Base-by-base conservation (phyloP, 2,329 filamentous ascomycete species). In the Fusarium marasasianum region DNA sequence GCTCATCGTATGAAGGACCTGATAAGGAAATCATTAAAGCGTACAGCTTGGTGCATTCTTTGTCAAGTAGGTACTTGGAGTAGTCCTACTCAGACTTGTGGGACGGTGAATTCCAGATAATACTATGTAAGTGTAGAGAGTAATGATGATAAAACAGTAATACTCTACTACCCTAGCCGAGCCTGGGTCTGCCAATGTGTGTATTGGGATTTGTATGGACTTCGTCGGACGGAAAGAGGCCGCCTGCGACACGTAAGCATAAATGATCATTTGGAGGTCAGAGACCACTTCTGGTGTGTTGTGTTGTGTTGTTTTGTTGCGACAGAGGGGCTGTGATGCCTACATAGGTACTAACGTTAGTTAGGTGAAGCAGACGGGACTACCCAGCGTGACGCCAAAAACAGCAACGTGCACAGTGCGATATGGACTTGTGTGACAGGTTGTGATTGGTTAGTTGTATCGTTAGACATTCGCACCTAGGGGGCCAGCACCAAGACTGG, bases 291-390 rank as follows among this genome's bases (percentile, higher is more conserved):
- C 57, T 66, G 67, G 43, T 50, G 65, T 51, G 65, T 66, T 66
- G 63, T 68, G 53, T 35, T 37, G 70, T 56, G 33, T 35, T 35
- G 33, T 35, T 17, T 35, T 35, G 33, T 35, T 56, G 69, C 43
- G 38, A 66, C 56, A 66, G 56, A 66, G 70, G 71, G 71, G 66
- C 66, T 74, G 66, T 64, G 71, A 37, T 68, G 41, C 33, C 44
- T 24, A 31, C 33, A 18, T 38, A 37, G n/a, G n/a, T 20, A 14
- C 17, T 53, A n/a, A n/a, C n/a, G n/a, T n/a, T n/a, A 53, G 33
- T 35, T 17, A 35, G 50, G 22, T 51, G n/a, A 35, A 51, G 31
- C 22, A 24, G 13, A 35, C 33, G 33, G 33, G 33, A 37, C 31
- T 24, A 24, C 15, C 35, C 31, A 58, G 33, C 26, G 37, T 24